phyloP scores from a whole-genome alignment of 2,329 filamentous ascomycete genomes.

The Claviceps pazoutovae region DNA sequence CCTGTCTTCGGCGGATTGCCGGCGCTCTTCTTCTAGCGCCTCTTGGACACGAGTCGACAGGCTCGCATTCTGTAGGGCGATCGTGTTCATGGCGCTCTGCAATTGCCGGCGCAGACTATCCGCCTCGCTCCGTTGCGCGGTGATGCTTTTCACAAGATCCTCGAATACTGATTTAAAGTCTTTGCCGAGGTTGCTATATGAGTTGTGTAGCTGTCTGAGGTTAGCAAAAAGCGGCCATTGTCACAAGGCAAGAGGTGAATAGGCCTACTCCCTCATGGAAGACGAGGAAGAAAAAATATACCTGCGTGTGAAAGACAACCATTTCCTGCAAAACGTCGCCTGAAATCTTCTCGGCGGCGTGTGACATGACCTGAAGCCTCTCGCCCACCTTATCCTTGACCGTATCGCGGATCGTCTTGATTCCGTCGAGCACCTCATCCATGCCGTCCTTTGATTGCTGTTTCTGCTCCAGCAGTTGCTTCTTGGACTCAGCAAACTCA shows the following conservation, averaged over 20 bases:
- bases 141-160: slow-evolving; percentile 59
- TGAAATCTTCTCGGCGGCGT: slow-evolving; percentile 76
- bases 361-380: slow-evolving; percentile 69
- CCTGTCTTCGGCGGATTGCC: slow-evolving; percentile 58
- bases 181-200: slow-evolving; percentile 68
- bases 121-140: slow-evolving; percentile 63
- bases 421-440: slow-evolving; percentile 84
- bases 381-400: slow-evolving; percentile 78
- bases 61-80: slow-evolving; percentile 52
- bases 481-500: slow-evolving; percentile 53
- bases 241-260: no score
- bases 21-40: slow-evolving; percentile 62
- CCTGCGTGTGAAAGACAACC: slow-evolving; percentile 59
- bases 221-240: background rate
- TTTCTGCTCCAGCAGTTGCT: slow-evolving; percentile 54
- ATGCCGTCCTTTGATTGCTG: slow-evolving; percentile 65
- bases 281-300: slow-evolving; percentile 20
- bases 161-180: slow-evolving; percentile 84
- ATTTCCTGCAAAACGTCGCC: slow-evolving; percentile 81
- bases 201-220: slow-evolving; percentile 54
- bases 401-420: slow-evolving; percentile 75
- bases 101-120: slow-evolving; percentile 60
- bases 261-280: no score
- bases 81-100: slow-evolving; percentile 50
- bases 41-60: slow-evolving; percentile 54